These are phyloP conservation scores for Gomphus sp. DNA, from an alignment of 1,284 basidiomycete species.

Conservation along the genomic window DNA sequence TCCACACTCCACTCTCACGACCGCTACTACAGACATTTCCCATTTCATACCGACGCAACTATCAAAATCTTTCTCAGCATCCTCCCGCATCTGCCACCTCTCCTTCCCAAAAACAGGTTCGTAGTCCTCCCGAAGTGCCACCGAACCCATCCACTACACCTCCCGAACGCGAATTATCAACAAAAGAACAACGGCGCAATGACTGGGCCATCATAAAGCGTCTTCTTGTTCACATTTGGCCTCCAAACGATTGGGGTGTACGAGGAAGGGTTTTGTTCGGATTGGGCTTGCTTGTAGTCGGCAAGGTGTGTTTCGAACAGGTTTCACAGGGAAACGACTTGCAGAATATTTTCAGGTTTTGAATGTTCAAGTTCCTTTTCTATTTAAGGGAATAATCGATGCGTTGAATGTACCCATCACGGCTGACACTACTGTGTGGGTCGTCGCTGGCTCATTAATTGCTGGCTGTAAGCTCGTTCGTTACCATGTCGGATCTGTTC, in stretches of 20 bases:
- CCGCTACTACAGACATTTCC: neutral
- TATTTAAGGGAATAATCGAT: slow-evolving; percentile 93
- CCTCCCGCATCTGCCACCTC: neutral
- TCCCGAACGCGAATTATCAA: slow-evolving; percentile 6
- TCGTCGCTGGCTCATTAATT: slow-evolving; percentile 82
- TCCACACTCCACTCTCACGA: neutral
- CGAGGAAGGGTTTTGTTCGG: slow-evolving; percentile 77
- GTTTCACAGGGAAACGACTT: slow-evolving; percentile 1
- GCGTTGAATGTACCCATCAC: slow-evolving; percentile 79
- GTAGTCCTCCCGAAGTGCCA: neutral
- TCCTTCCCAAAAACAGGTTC: neutral
- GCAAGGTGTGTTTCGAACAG: slow-evolving; percentile 55
- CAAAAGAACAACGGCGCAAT: slow-evolving; percentile 47
- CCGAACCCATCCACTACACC: neutral
- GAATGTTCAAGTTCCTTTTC: slow-evolving; percentile 94
- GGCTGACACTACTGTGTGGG: slow-evolving; percentile 77
- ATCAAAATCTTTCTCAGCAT: neutral
- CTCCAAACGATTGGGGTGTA: slow-evolving; percentile 66
- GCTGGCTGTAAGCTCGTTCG: slow-evolving; percentile 68
- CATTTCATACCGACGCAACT: neutral
- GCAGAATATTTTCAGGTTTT: slow-evolving; percentile 45
- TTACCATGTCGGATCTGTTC: neutral
- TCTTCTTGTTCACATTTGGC: slow-evolving; percentile 65
- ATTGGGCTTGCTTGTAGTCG: slow-evolving; percentile 71
- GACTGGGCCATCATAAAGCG: slow-evolving; percentile 63